Evolutionary conservation across 2,329 filamentous ascomycete species (phyloP), one percentile per base, ranked within the genome.

Genomic region (Aspergillus awamori): DNA sequence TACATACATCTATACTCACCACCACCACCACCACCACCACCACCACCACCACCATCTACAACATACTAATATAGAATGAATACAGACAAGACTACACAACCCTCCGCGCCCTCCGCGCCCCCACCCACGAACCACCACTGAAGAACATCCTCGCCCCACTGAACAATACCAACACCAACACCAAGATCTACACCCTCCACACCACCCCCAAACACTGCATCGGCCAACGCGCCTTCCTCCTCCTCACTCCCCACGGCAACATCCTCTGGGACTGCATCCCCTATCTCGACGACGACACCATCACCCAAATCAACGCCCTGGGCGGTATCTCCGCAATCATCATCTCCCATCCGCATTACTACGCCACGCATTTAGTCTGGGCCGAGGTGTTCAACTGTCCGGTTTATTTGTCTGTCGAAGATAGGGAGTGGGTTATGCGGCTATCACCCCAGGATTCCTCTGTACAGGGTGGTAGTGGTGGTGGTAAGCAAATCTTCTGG

Each of bases 271-370:
- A 95, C 75, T 87, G 89, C 63, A 80, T 95, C 59, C 84, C 90
- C 0, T 86, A 87, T 65, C 78, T 95, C 3, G 89, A 93, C 71
- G 76, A 83, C 1, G 82, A 82, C 3, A 93, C 90, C 0, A 75
- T 90, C 0, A 1, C 43, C 0, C 73, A 75, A 59, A 86, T 94
- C 67, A 80, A 83, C 5, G 72, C 70, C 0, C 79, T 87, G 6
- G 91, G 91, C 47, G 90, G 89, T 0, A 70, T 96, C 11, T 79
- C 80, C 36, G 90, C 88, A 0, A 93, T 95, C 49, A 87, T 87
- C 66, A 91, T 93, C 64, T 88, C 84, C 10, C 90, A 96, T 76
- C 92, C 92, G 56, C 92, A 96, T 73, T 96, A 91, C 77, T 95
- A 91, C 77, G 87, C 87, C 13, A 90, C 90, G 3, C 89, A 92